A percentile compares a stretch with the other conserved stretches of the same genome.
Conservation (phyloP, 345 rosid genomes). For the Citrus sinensis region DNA sequence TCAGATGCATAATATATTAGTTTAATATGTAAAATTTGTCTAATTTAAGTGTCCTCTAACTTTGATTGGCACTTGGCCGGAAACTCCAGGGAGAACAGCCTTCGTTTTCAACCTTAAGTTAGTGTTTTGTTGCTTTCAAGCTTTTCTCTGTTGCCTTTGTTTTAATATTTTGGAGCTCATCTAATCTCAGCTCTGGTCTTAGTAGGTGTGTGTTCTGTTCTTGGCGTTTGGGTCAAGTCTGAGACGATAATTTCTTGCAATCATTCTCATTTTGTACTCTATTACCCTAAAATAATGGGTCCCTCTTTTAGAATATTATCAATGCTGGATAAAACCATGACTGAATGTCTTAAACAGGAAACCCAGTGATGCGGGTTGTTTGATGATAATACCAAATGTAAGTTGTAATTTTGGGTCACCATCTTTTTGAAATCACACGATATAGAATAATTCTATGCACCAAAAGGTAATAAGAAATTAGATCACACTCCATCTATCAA, state of each 20-base stretch:
- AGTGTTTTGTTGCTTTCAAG: neutral
- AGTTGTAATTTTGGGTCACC: no score
- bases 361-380: no score
- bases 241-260: neutral
- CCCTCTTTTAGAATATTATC: no score
- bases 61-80: no score
- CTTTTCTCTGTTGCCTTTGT: neutral
- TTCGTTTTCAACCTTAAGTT: neutral
- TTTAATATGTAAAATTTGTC: neutral
- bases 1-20: neutral
- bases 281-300: no score
- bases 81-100: no score
- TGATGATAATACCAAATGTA: no score
- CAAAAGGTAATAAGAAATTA: neutral
- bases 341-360: no score
- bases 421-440: neutral
- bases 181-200: neutral
- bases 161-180: neutral
- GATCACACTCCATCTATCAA: conserved; percentile 1
- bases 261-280: no score
- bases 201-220: neutral
- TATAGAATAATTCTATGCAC: neutral
- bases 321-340: no score
- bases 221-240: neutral
- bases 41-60: neutral